Conservation (phyloP, 2,329 filamentous ascomycete species). For the Botryotinia narcissicola region DNA sequence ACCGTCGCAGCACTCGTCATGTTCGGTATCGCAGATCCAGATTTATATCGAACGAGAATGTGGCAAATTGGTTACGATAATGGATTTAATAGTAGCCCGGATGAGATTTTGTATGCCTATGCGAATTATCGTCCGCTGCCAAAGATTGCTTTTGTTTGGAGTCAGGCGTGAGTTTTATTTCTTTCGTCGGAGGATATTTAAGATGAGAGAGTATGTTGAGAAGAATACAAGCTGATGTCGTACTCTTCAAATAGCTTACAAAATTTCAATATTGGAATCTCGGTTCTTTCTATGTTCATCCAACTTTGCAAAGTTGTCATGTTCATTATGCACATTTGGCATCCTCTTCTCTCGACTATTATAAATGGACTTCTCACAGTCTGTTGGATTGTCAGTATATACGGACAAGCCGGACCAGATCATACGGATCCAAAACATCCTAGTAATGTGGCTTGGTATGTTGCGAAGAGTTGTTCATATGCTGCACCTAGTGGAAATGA, state of each 20-base stretch:
- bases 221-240: conserved; percentile 20
- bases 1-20: conserved; percentile 66
- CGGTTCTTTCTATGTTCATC: conserved; percentile 73
- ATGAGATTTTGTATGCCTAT: conserved; percentile 67
- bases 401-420: conserved; percentile 72
- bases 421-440: conserved; percentile 62
- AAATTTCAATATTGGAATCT: conserved; percentile 73
- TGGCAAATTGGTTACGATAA: conserved; percentile 71
- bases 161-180: conserved; percentile 57
- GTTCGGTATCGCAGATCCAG: conserved; percentile 70
- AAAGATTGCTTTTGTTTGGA: conserved; percentile 69
- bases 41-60: conserved; percentile 67
- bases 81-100: conserved; percentile 72
- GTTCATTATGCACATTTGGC: conserved; percentile 69
- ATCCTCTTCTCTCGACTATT: conserved; percentile 60
- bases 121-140: conserved; percentile 66
- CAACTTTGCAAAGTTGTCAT: conserved; percentile 67
- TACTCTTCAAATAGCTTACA: conserved; percentile 56
- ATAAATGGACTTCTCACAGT: conserved; percentile 56
- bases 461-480: conserved; percentile 65
- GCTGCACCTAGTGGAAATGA: conserved; percentile 53
- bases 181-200: background rate
- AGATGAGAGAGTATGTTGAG: background rate
- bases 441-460: conserved; percentile 69
- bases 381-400: conserved; percentile 64